These are phyloP conservation scores for Tylopilus orsonianus DNA, from an alignment of 1,284 basidiomycete species.

Conservation along the genomic window DNA sequence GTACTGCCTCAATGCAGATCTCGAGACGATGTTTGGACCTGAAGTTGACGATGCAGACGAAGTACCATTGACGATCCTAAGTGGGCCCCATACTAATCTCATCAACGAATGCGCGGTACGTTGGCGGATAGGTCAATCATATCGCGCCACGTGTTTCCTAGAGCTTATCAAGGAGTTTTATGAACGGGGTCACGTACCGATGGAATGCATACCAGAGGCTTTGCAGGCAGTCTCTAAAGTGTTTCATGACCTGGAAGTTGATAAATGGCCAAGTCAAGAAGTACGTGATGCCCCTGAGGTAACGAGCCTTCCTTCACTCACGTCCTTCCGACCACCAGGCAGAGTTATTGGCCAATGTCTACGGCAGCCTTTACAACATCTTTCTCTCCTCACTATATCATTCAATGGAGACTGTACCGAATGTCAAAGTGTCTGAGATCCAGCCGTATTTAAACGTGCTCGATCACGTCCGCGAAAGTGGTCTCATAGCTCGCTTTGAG, in stretches of 20 bases:
- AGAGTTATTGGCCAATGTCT: conserved; percentile 65
- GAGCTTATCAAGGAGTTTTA: conserved; percentile 87
- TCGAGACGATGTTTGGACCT: conserved; percentile 85
- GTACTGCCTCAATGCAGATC: conserved; percentile 81
- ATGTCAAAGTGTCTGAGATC: conserved; percentile 68
- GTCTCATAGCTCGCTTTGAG: conserved; percentile 65
- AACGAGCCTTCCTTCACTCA: conserved; percentile 7
- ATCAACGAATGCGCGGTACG: conserved; percentile 85
- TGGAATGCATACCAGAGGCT: conserved; percentile 94
- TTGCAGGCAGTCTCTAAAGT: conserved; percentile 72
- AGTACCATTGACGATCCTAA: conserved; percentile 93
- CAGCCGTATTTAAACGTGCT: conserved; percentile 65
- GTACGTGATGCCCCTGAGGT: conserved; percentile 49
- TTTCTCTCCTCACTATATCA: conserved; percentile 88
- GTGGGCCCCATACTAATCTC: conserved; percentile 75
- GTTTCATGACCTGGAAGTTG: conserved; percentile 66
- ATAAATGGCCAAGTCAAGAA: conserved; percentile 81
- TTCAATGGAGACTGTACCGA: conserved; percentile 72
- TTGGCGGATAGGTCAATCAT: conserved; percentile 86
- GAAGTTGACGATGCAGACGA: conserved; percentile 94
- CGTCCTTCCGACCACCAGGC: conserved; percentile 39
- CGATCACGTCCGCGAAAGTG: conserved; percentile 70
- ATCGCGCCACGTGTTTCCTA: conserved; percentile 80
- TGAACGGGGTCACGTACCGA: conserved; percentile 86
- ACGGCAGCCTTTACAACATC: conserved; percentile 80